These are phyloP conservation scores for Triticum urartu DNA, from an alignment of 176 grass and related monocot species.

Conservation along the genomic window DNA sequence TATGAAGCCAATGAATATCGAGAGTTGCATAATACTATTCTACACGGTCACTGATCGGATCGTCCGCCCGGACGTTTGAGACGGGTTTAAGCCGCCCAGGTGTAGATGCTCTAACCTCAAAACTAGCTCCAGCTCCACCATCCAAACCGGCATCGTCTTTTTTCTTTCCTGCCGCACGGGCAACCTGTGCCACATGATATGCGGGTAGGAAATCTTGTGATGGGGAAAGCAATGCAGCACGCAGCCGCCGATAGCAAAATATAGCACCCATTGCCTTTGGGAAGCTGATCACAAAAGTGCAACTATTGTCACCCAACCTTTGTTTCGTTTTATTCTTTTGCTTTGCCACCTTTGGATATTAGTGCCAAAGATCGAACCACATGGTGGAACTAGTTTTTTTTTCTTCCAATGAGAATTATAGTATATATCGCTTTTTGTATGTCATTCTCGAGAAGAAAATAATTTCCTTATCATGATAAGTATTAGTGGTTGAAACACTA, in stretches of 20 bases:
- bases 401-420: background rate
- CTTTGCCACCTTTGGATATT: background rate
- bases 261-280: background rate
- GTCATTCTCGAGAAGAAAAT: too few species aligned
- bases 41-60: too few species aligned
- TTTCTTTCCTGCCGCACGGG: background rate
- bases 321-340: background rate
- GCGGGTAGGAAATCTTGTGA: slow-evolving; percentile 48
- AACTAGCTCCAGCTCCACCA: slow-evolving; percentile 17
- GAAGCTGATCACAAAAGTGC: background rate
- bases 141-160: background rate
- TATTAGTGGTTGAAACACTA: too few species aligned
- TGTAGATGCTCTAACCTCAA: slow-evolving; percentile 21
- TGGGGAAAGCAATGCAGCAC: slow-evolving; percentile 18
- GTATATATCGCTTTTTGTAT: background rate
- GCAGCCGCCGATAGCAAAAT: slow-evolving; percentile 9
- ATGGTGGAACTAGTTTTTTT: background rate
- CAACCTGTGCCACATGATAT: background rate
- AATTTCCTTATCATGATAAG: background rate
- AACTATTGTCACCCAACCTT: background rate
- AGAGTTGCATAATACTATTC: too few species aligned
- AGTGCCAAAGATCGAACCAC: background rate
- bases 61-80: too few species aligned
- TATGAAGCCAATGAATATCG: too few species aligned
- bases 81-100: too few species aligned